Evolutionary conservation across 2,329 filamentous ascomycete species (phyloP).

Genomic region (Talaromyces sp.): DNA sequence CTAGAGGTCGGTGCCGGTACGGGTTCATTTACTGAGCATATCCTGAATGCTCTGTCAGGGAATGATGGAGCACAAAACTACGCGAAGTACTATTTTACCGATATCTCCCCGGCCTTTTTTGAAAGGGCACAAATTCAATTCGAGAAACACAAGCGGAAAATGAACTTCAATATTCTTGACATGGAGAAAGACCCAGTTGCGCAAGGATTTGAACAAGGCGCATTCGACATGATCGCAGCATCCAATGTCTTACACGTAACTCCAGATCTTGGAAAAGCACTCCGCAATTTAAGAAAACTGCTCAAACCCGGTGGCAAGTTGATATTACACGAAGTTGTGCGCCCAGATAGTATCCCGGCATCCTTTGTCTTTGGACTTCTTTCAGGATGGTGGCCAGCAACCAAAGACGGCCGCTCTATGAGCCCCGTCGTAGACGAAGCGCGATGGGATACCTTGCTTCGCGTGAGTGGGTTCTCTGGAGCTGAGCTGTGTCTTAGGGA

Average conservation of each 20-base stretch:
- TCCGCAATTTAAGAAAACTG: conserved; percentile 29
- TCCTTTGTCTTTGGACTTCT: conserved; percentile 35
- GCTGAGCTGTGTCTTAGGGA: not conserved
- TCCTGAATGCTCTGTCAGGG: not conserved
- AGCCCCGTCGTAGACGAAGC: not conserved
- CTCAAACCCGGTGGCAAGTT: conserved; percentile 47
- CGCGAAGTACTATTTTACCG: conserved; percentile 22
- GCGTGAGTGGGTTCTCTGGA: not conserved
- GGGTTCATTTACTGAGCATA: conserved; percentile 11
- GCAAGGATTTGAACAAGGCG: conserved; percentile 31
- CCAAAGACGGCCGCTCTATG: conserved; percentile 6
- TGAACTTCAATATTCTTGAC: conserved; percentile 33
- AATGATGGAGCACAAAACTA: not conserved
- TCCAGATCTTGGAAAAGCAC: conserved; percentile 22
- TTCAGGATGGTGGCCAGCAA: conserved; percentile 42
- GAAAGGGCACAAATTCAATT: conserved; percentile 18
- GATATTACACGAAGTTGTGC: conserved; percentile 44
- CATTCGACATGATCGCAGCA: conserved; percentile 37
- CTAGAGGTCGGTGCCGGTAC: conserved; percentile 49
- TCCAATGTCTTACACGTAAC: conserved; percentile 39
- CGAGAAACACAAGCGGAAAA: not conserved
- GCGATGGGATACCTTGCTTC: not conserved
- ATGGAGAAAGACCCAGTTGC: conserved; percentile 28
- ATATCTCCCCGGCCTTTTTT: conserved; percentile 27
- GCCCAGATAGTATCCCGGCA: conserved; percentile 18